Conservation (phyloP, 805 yeast species). For the Candida odintsovae region DNA sequence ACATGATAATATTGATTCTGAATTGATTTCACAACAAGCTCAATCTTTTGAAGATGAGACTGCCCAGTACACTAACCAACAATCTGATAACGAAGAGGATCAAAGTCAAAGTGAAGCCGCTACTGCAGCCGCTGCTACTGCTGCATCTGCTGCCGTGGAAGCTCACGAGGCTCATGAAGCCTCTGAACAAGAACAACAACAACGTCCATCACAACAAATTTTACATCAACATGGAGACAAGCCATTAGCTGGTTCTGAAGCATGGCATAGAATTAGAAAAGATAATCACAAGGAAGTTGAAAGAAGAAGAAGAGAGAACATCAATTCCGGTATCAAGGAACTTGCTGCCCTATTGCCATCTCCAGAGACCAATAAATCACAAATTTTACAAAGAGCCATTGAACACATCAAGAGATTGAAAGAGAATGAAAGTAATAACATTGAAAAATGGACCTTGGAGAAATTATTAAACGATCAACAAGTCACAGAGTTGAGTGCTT, state of each 20-base stretch:
- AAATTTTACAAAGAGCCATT: conserved; percentile 80
- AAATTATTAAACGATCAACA: conserved; percentile 90
- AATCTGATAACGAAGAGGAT: not conserved
- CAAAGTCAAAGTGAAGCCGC: not conserved
- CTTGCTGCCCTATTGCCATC: conserved; percentile 75
- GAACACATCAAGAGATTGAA: conserved; percentile 86
- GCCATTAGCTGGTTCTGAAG: conserved; percentile 71
- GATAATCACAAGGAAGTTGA: conserved; percentile 96
- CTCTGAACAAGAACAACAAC: conserved; percentile 1
- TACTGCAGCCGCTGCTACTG: conserved; percentile 8
- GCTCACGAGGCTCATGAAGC: conserved; percentile 1
- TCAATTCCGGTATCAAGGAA: conserved; percentile 80
- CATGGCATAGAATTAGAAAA: conserved; percentile 77
- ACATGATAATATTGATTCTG: conserved; percentile 19
- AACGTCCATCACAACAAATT: conserved; percentile 10
- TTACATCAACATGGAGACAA: conserved; percentile 26
- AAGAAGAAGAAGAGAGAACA: conserved; percentile 83
- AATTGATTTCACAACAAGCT: conserved; percentile 14
- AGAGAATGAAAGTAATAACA: conserved; percentile 82
- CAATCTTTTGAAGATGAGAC: conserved; percentile 10
- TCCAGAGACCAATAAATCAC: conserved; percentile 84
- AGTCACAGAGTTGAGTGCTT: conserved; percentile 73
- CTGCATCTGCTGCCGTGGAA: conserved; percentile 5
- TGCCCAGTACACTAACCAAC: conserved; percentile 1
- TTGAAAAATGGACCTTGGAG: conserved; percentile 94